A percentile compares a stretch with the other conserved stretches of the same genome.
Conservation (phyloP, 2,329 filamentous ascomycete genomes). For the Neofusicoccum kwambonambiense region DNA sequence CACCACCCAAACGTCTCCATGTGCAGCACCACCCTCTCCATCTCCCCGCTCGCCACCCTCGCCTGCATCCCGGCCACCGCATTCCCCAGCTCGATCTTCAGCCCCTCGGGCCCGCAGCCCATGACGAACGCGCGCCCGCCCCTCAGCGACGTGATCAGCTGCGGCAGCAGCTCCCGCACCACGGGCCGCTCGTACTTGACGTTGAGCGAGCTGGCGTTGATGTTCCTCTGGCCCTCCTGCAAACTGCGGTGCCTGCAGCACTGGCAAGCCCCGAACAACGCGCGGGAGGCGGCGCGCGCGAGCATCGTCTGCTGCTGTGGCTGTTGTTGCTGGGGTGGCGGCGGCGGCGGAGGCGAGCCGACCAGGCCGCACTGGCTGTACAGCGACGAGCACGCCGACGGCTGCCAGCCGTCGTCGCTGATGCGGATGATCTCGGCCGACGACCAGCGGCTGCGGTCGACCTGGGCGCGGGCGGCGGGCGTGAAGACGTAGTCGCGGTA, state of each 20-base stretch:
- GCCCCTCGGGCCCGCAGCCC: background rate
- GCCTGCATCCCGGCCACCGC: background rate
- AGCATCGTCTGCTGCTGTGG: too few relatives aligned
- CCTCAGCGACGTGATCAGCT: background rate
- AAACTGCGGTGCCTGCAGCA: too few relatives aligned
- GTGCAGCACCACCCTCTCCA: background rate
- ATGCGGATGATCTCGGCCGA: background rate
- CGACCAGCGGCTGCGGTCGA: background rate
- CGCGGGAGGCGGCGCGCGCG: too few relatives aligned
- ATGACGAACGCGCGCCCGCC: background rate
- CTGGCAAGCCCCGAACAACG: too few relatives aligned
- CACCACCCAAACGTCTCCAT: slow-evolving; percentile 5
- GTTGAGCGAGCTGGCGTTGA: background rate
- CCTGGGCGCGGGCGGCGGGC: background rate
- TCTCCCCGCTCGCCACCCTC: background rate
- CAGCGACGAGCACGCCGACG: background rate
- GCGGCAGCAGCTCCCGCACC: background rate
- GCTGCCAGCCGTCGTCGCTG: background rate
- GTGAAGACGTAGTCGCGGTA: background rate
- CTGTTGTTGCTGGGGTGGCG: too few relatives aligned
- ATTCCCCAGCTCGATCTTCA: background rate
- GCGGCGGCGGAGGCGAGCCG: too few relatives aligned
- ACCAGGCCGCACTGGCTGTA: background rate
- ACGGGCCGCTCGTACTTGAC: background rate
- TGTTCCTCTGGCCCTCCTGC: too few relatives aligned